phyloP scores from a whole-genome alignment of 495 filamentous ascomycete species.

The Aspergillus campestris region DNA sequence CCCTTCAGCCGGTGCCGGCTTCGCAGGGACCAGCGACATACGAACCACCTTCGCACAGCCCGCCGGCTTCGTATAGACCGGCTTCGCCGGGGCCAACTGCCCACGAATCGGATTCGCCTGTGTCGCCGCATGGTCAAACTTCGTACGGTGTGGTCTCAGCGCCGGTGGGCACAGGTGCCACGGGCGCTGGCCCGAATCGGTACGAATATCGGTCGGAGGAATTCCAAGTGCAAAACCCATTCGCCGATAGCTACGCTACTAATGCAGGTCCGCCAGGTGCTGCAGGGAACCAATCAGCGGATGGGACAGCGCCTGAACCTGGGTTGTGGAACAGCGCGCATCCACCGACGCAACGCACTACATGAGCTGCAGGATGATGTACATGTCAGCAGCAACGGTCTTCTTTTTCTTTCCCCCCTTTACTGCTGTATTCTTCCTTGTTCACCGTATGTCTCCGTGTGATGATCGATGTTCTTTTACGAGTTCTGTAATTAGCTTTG shows the following conservation, averaged over 20 bases:
- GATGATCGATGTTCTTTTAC: not conserved
- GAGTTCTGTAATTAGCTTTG: conserved; percentile 3
- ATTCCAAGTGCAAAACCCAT: conserved; percentile 39
- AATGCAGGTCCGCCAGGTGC: conserved; percentile 6
- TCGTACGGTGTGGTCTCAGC: too few species aligned
- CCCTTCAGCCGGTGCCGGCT: too few species aligned
- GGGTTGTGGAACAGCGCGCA: conserved; percentile 8
- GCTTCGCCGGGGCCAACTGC: too few species aligned
- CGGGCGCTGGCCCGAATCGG: conserved; percentile 5
- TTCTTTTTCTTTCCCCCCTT: not conserved
- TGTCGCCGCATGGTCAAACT: too few species aligned
- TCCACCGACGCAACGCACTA: not conserved
- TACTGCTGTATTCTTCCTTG: not conserved
- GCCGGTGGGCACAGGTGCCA: conserved; percentile 1
- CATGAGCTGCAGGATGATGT: too few species aligned
- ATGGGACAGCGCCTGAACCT: conserved; percentile 6
- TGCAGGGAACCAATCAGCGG: conserved; percentile 1
- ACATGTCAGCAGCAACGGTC: too few species aligned
- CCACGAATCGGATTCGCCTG: too few species aligned
- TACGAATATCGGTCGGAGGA: conserved; percentile 38
- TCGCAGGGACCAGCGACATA: too few species aligned
- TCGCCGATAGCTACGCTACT: conserved; percentile 30
- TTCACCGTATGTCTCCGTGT: not conserved
- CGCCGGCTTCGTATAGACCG: too few species aligned
- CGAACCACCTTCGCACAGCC: too few species aligned